A percentile compares a stretch with the other conserved stretches of the same genome.
These are phyloP conservation scores for Conoideocrella luteorostrata DNA, from an alignment of 2,329 filamentous ascomycete genomes.

Conservation along the genomic window DNA sequence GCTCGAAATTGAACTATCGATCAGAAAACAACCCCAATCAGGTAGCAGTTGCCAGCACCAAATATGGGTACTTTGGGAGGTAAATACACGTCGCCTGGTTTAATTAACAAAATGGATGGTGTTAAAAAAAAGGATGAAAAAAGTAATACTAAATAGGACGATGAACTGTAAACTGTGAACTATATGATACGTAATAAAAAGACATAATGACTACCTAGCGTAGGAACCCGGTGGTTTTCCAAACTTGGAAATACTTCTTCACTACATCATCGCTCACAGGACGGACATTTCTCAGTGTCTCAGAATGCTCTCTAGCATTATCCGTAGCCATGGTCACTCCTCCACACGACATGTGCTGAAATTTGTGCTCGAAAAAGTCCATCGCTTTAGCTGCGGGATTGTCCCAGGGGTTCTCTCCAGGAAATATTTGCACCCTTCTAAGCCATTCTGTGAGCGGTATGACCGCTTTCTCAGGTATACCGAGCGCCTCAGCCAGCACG, in stretches of 20 bases:
- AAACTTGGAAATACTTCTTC: background rate
- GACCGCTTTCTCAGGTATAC: background rate
- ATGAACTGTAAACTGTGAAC: too few relatives aligned
- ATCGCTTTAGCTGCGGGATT: background rate
- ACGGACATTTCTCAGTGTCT: background rate
- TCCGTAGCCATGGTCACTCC: background rate
- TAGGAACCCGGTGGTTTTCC: background rate
- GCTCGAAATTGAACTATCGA: too few relatives aligned
- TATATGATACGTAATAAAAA: too few relatives aligned
- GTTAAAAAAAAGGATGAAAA: too few relatives aligned
- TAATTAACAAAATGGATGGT: too few relatives aligned
- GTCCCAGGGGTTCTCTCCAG: background rate
- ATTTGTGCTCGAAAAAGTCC: conserved; percentile 4
- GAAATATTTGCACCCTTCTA: background rate
- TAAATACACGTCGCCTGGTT: too few relatives aligned
- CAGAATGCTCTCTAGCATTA: conserved; percentile 4
- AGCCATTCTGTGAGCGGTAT: conserved; percentile 4
- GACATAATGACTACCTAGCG: background rate
- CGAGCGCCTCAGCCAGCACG: conserved; percentile 1
- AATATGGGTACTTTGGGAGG: too few relatives aligned
- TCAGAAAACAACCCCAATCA: too few relatives aligned
- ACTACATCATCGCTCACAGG: background rate
- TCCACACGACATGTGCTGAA: conserved; percentile 5
- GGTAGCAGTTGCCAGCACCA: too few relatives aligned
- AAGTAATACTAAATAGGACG: too few relatives aligned